Base-by-base conservation (phyloP, 331 rosid genomes). In the Ulmus americana region DNA sequence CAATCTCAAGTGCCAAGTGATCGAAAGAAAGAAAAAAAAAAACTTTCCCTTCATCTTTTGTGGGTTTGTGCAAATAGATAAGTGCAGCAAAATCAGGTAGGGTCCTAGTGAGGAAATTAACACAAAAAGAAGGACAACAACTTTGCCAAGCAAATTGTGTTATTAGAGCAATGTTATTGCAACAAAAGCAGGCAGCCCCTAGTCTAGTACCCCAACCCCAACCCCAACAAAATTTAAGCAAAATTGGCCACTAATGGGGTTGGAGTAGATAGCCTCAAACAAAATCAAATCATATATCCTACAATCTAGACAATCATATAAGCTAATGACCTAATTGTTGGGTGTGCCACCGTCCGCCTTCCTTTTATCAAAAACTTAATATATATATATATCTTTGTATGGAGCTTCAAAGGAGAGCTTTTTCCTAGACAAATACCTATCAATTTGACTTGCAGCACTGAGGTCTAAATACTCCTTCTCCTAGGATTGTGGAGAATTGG, bases 231-330 rank as follows among this genome's bases (percentile, higher is more conserved):
- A 6, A 5, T 35, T 57, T 57, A 28, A 44, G 62, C 6, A 45
- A 28, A 28, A 20, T 22, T 46, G 15, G 15, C 20, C 55, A 45
- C 35, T 47, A 20, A 28, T 45, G 65, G 52, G 50, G 15, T 42
- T 4, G 51, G n/a, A 44, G 7, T 42, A 42, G 53, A 20, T 8
- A 16, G 66, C 16, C 53, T 61, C 66, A 14, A 43, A 42, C 44
- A 45, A 22, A 62, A 62, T 45, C 54, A 16, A 62, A 54, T 62
- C 54, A 62, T 62, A 11, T 4, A 10, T 48, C 68, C 68, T 63
- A 63, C 3, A 63, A 63, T 9, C 56, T 63, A 63, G 68, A 63
- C 56, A 63, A 63, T 63, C 55, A 63, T 63, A n/a, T 63, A 55
- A 12, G 55, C 68, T 63, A 63, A 22, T 63, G 68, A 63, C 68